Evolutionary conservation across 352 stramenopile genomes (phyloP).

Genomic region (Phytophthora ohioensis): DNA sequence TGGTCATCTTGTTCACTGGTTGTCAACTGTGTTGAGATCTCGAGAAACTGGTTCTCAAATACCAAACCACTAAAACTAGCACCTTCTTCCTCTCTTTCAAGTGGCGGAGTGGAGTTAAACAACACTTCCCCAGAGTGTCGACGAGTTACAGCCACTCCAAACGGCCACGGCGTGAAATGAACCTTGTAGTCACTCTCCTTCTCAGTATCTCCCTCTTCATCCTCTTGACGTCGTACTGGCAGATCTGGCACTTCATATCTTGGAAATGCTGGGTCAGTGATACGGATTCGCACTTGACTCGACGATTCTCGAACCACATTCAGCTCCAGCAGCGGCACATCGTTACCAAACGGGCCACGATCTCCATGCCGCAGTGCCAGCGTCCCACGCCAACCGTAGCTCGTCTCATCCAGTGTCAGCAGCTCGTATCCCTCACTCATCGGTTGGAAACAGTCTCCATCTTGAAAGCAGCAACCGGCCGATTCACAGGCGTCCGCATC

Average conservation of each 20-base stretch:
- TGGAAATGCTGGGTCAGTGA: conserved; percentile 78
- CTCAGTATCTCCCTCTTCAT: conserved; percentile 3
- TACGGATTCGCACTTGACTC: conserved; percentile 71
- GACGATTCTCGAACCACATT: conserved; percentile 64
- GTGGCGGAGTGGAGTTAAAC: conserved; percentile 86
- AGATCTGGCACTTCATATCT: conserved; percentile 79
- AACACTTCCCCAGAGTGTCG: conserved; percentile 65
- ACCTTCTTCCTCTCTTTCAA: conserved; percentile 33
- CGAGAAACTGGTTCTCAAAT: conserved; percentile 90
- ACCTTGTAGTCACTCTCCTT: conserved; percentile 50
- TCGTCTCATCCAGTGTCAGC: conserved; percentile 62
- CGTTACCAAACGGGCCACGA: conserved; percentile 81
- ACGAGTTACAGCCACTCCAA: conserved; percentile 75
- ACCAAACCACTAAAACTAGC: conserved; percentile 68
- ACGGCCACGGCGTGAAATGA: conserved; percentile 72
- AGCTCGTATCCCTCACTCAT: conserved; percentile 76
- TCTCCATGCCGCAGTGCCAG: conserved; percentile 55
- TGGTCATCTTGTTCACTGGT: conserved; percentile 28
- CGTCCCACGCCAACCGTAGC: conserved; percentile 59
- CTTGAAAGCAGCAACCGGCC: conserved; percentile 83
- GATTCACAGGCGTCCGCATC: conserved; percentile 49
- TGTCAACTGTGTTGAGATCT: conserved; percentile 79
- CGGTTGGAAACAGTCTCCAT: conserved; percentile 73
- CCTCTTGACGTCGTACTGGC: conserved; percentile 15
- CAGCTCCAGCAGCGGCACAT: conserved; percentile 69